These are phyloP conservation scores for Kingdonia uniflora DNA, from an alignment of 164 flowering plant genomes.

Conservation along the genomic window DNA sequence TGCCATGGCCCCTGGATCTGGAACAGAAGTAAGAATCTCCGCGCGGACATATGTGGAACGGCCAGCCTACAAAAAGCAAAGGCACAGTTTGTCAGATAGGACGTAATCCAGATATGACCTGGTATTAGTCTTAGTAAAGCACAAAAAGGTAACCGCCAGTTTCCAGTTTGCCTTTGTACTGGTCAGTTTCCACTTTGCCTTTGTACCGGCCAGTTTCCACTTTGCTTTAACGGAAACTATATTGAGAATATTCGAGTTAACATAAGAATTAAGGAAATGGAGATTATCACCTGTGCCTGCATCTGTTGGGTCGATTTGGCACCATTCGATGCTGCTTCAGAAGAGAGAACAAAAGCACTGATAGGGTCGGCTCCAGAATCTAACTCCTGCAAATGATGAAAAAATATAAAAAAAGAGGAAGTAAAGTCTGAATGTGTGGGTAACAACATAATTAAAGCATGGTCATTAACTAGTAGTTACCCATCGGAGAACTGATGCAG, in stretches of 20 bases:
- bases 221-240: too few relatives aligned
- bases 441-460: background rate
- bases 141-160: too few relatives aligned
- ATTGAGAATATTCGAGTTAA: too few relatives aligned
- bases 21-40: slow-evolving; percentile 62
- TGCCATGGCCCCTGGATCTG: slow-evolving; percentile 99
- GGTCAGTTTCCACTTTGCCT: too few relatives aligned
- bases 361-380: slow-evolving; percentile 61
- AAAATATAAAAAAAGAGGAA: background rate
- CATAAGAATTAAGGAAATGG: too few relatives aligned
- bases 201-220: too few relatives aligned
- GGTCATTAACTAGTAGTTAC: slow-evolving; percentile 17
- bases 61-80: slow-evolving; percentile 55
- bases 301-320: slow-evolving; percentile 79
- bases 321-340: slow-evolving; percentile 81
- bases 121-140: too few relatives aligned
- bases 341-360: slow-evolving; percentile 62
- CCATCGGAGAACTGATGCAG: slow-evolving; percentile 59
- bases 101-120: too few relatives aligned
- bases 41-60: slow-evolving; percentile 70
- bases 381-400: slow-evolving; percentile 41
- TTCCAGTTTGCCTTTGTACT: too few relatives aligned
- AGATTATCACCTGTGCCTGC: slow-evolving; percentile 53
- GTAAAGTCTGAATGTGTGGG: background rate
- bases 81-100: background rate